phyloP scores from a whole-genome alignment of 768 basidiomycete genomes.

The Rubroboletus satanas region DNA sequence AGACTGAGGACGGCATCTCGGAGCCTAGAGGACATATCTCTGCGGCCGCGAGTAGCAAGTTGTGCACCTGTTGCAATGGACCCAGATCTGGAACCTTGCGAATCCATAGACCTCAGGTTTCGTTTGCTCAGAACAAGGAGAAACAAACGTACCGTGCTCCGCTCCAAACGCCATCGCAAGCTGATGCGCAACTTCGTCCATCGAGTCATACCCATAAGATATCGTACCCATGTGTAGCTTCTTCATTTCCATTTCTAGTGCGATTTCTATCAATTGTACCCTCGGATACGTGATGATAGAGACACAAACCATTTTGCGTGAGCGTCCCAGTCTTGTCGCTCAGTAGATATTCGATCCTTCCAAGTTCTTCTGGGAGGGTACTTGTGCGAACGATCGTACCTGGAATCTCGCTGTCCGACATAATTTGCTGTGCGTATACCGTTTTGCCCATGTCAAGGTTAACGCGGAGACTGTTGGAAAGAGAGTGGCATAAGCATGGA shows the following conservation, averaged over 20 bases:
- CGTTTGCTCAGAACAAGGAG: not conserved
- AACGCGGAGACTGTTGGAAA: conserved; percentile 73
- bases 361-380: conserved; percentile 94
- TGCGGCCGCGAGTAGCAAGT: conserved; percentile 77
- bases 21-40: conserved; percentile 93
- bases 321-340: conserved; percentile 98
- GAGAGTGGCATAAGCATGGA: not conserved
- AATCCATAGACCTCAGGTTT: conserved; percentile 5
- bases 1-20: conserved; percentile 90
- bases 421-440: conserved; percentile 93
- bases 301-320: conserved; percentile 83
- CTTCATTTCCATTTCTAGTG: conserved; percentile 97
- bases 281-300: not conserved
- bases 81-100: conserved; percentile 45
- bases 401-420: conserved; percentile 90
- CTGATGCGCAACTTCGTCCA: conserved; percentile 97
- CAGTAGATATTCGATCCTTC: conserved; percentile 90
- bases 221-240: conserved; percentile 99
- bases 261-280: not conserved
- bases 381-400: conserved; percentile 96
- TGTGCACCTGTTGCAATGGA: conserved; percentile 73
- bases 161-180: conserved; percentile 80
- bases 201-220: conserved; percentile 95
- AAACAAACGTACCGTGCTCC: conserved; percentile 45
- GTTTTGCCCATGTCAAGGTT: conserved; percentile 99